Conservation (phyloP, 2,329 filamentous ascomycete species). For the Neonectria hederae region DNA sequence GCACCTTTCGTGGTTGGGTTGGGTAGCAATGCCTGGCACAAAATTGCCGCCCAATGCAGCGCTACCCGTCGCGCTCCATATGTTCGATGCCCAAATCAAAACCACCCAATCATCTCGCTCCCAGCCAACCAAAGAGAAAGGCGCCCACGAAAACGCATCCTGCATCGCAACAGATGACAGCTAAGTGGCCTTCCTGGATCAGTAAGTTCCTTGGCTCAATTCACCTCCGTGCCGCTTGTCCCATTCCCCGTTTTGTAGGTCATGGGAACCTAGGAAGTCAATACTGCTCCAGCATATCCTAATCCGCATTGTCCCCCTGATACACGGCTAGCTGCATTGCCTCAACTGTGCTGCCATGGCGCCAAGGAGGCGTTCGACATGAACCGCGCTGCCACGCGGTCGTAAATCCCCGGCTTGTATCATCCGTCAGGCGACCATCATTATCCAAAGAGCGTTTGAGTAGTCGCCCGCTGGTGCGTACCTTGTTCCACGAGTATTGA, state of each 20-base stretch:
- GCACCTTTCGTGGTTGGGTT: slow-evolving; percentile 41
- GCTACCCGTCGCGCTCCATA: slow-evolving; percentile 36
- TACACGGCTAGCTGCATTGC: slow-evolving; percentile 30
- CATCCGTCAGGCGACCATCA: slow-evolving; percentile 14
- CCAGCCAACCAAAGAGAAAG: slow-evolving; percentile 21
- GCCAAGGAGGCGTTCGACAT: slow-evolving; percentile 31
- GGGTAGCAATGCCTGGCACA: slow-evolving; percentile 52
- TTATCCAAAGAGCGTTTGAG: slow-evolving; percentile 14
- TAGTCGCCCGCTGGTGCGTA: slow-evolving; percentile 13
- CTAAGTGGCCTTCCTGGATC: slow-evolving; percentile 25
- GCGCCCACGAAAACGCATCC: slow-evolving; percentile 29
- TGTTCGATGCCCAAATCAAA: slow-evolving; percentile 39
- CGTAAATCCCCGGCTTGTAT: slow-evolving; percentile 28
- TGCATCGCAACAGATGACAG: slow-evolving; percentile 24
- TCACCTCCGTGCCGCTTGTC: slow-evolving; percentile 8
- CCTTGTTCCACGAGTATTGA: slow-evolving; percentile 4
- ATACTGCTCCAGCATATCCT: slow-evolving; percentile 6
- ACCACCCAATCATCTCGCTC: slow-evolving; percentile 37
- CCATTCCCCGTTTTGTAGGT: slow-evolving; percentile 15
- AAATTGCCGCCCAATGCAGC: slow-evolving; percentile 48
- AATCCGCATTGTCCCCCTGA: slow-evolving; percentile 17
- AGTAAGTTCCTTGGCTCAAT: slow-evolving; percentile 12
- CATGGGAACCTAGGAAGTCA: slow-evolving; percentile 5
- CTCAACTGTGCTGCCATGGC: slow-evolving; percentile 30
- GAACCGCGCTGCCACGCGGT: slow-evolving; percentile 31